Evolutionary conservation across 2,329 filamentous ascomycete genomes (phyloP), one percentile per base, ranked within the genome.

Genomic region (Metarhizium brunneum): DNA sequence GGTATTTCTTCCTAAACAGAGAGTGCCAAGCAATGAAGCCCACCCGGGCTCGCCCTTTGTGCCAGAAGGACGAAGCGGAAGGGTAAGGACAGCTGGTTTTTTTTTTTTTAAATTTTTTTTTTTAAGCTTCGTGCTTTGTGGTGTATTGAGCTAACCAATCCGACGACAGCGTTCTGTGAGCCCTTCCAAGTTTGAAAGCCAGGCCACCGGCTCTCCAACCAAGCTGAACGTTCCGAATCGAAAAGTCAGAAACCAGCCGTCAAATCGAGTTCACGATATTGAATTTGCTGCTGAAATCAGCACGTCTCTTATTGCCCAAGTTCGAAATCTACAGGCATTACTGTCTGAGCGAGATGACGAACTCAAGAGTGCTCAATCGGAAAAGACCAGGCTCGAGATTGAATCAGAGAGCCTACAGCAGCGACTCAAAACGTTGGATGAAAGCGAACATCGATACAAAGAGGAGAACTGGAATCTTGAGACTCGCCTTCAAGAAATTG

Each of bases 391-490:
- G 58, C 78, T 97, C 40, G 92, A 97, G 69, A 81, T 89, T 38
- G 92, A 96, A 61, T 82, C 85, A 0, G 88, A 95, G 68, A 83
- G 81, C 3, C 82, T 95, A 60, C 82, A 87, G 54, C 89, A 95
- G 68, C 84, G 91, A 38, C 76, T 97, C 60, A 87, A 89, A 66
- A 81, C 82, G 6, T 77, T 96, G 45, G 92, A 96, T 63, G 94
- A 99, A 71, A 96, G 88, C 68, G 94, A 99, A 69, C 88, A 95
- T 65, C 86, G 90, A 53, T 96, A 95, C 75, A 97, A 96, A 73
- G 94, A 99, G 66, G 94, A 97, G 71, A 99, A 97, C 69, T 99
- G 94, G 94, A 92, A 88, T 60, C 80, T 99, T 42, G 94, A 99
- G 71, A 95, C 92, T 0, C 89, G 91, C 64, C 81, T 95, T 25